These are phyloP conservation scores for Arabis hirsuta DNA, from an alignment of 345 rosid genomes.

Conservation along the genomic window DNA sequence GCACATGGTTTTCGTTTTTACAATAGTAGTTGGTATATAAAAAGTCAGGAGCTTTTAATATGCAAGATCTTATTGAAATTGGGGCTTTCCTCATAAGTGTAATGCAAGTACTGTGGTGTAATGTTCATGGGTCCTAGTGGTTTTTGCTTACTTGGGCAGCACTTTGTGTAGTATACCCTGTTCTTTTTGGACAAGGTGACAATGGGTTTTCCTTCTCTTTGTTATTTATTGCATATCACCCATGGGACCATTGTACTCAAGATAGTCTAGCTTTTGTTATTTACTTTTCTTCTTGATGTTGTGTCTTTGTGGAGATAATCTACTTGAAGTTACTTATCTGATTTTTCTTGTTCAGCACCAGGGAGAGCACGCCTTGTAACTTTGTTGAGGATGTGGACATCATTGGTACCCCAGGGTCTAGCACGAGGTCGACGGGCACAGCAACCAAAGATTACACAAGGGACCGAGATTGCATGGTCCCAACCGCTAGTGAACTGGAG, in stretches of 20 bases:
- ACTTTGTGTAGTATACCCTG: constrained; percentile 42
- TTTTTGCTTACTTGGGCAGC: constrained; percentile 36
- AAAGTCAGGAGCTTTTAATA: constrained; percentile 35
- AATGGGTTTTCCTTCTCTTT: constrained; percentile 22
- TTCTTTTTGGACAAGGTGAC: constrained; percentile 31
- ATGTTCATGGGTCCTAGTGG: constrained; percentile 44
- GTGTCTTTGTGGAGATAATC: constrained; percentile 18
- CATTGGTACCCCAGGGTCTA: constrained; percentile 55
- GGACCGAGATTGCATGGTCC: constrained; percentile 43
- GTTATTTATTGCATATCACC: constrained; percentile 36
- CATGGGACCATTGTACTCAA: constrained; percentile 34
- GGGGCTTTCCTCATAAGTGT: constrained; percentile 38
- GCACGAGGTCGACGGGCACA: constrained; percentile 46
- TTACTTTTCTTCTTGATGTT: constrained; percentile 12
- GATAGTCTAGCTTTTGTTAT: constrained; percentile 22
- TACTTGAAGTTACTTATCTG: constrained; percentile 3
- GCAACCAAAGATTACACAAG: constrained; percentile 41
- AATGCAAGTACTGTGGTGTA: constrained; percentile 45
- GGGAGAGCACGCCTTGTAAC: constrained; percentile 71
- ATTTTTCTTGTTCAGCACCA: constrained; percentile 53
- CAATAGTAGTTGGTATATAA: constrained; percentile 23
- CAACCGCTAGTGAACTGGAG: constrained; percentile 60
- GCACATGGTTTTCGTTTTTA: constrained; percentile 17
- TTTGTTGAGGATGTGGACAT: constrained; percentile 47
- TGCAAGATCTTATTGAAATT: constrained; percentile 28